A percentile compares a stretch with the other conserved stretches of the same genome.
Conservation (phyloP, 805 yeast species). For the Suhomyces prunicola region DNA sequence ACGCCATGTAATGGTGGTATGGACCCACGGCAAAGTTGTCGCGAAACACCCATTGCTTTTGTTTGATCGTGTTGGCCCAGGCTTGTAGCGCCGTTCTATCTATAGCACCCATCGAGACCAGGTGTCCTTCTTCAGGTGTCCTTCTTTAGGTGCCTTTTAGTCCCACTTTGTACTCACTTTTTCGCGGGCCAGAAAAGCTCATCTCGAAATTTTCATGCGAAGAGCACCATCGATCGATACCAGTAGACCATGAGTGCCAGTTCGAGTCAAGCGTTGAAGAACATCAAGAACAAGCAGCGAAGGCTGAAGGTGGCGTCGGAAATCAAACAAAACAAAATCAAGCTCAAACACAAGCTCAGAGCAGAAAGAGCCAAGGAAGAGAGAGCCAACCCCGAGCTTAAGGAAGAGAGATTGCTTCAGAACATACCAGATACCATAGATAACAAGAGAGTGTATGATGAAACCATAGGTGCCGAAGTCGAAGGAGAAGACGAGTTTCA, state of each 20-base stretch:
- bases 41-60: conserved; percentile 15
- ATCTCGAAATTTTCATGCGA: neutral
- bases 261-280: conserved; percentile 32
- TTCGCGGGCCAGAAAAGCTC: neutral
- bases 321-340: conserved; percentile 69
- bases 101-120: neutral
- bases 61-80: conserved; percentile 20
- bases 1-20: neutral
- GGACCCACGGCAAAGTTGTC: conserved; percentile 21
- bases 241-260: conserved; percentile 14
- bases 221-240: neutral
- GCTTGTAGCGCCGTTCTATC: neutral
- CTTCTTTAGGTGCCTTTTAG: neutral
- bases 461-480: conserved; percentile 62
- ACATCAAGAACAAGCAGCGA: conserved; percentile 70
- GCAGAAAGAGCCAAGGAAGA: conserved; percentile 87
- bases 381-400: conserved; percentile 74
- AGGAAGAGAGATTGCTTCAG: conserved; percentile 70
- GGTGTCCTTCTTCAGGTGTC: neutral
- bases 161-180: neutral
- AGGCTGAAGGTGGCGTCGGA: conserved; percentile 77
- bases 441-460: conserved; percentile 79
- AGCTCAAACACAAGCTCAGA: conserved; percentile 72
- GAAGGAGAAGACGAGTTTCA: conserved; percentile 68
- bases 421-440: conserved; percentile 85